A percentile compares a stretch with the other conserved stretches of the same genome.
Conservation (phyloP, 345 rosid genomes). For the Salix suchowensis region DNA sequence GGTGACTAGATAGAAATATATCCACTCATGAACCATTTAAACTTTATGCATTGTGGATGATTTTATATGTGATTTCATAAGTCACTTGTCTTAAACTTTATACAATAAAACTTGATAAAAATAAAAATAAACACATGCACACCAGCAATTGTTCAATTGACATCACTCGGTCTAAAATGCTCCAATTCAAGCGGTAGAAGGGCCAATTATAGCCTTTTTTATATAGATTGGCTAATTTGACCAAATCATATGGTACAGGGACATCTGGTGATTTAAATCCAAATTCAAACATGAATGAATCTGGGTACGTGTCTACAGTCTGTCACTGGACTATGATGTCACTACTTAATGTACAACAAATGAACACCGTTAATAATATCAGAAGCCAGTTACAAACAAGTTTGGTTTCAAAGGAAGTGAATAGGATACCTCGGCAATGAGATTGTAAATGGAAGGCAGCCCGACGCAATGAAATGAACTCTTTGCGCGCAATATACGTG, state of each 20-base stretch:
- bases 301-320: too few species aligned
- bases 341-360: neutral
- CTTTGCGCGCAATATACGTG: slow-evolving; percentile 81
- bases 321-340: neutral
- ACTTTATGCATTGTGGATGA: neutral
- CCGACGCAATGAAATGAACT: slow-evolving; percentile 66
- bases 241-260: neutral
- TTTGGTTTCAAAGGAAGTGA: neutral
- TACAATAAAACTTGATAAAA: too few species aligned
- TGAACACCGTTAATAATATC: neutral
- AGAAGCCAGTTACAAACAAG: slow-evolving; percentile 3
- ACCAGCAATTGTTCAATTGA: too few species aligned
- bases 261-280: neutral
- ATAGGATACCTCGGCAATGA: slow-evolving; percentile 70
- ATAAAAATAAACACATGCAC: too few species aligned
- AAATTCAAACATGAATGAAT: neutral
- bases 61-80: too few species aligned
- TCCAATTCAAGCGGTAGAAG: neutral
- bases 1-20: neutral
- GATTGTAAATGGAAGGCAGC: slow-evolving; percentile 84
- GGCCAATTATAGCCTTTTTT: neutral
- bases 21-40: neutral
- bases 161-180: neutral
- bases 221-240: neutral
- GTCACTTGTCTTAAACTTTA: too few species aligned